phyloP scores from a whole-genome alignment of 768 basidiomycete genomes.

The Boletus rubropictus region DNA sequence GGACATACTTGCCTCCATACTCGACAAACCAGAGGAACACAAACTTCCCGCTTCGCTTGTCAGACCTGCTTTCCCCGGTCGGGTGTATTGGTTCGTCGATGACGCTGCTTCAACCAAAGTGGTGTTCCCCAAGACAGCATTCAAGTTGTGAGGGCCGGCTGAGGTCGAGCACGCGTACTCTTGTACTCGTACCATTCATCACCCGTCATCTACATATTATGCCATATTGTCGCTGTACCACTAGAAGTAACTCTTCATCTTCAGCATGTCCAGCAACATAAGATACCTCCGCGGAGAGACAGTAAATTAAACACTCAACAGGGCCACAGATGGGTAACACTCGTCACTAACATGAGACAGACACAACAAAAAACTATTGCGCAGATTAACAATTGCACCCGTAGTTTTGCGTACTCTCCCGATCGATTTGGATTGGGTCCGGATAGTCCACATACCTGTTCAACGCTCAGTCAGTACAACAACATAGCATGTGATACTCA shows the following conservation, averaged over 20 bases:
- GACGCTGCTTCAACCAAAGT: conserved; percentile 69
- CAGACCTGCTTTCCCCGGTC: conserved; percentile 70
- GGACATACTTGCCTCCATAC: conserved; percentile 61
- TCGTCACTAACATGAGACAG: conserved; percentile 23
- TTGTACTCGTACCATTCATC: conserved; percentile 24
- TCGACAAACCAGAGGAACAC: conserved; percentile 68
- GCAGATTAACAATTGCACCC: conserved; percentile 79
- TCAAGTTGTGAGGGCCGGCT: conserved; percentile 42
- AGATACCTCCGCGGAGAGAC: conserved; percentile 20
- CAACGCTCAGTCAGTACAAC: conserved; percentile 11
- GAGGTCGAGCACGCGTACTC: conserved; percentile 6
- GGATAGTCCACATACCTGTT: conserved; percentile 97
- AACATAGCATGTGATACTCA: conserved; percentile 37
- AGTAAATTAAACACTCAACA: conserved; percentile 34
- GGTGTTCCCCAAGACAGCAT: conserved; percentile 48
- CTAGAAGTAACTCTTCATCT: conserved; percentile 1
- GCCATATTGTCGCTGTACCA: conserved; percentile 13
- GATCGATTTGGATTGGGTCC: conserved; percentile 95
- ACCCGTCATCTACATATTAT: conserved; percentile 11
- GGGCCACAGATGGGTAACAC: conserved; percentile 30
- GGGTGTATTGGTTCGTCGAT: conserved; percentile 93
- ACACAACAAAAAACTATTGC: conserved; percentile 23
- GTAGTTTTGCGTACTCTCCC: conserved; percentile 85
- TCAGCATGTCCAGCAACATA: conserved; percentile 18
- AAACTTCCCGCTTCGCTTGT: conserved; percentile 83